Evolutionary conservation across 345 rosid species (phyloP).

Genomic region (Rhodamnia argentea): DNA sequence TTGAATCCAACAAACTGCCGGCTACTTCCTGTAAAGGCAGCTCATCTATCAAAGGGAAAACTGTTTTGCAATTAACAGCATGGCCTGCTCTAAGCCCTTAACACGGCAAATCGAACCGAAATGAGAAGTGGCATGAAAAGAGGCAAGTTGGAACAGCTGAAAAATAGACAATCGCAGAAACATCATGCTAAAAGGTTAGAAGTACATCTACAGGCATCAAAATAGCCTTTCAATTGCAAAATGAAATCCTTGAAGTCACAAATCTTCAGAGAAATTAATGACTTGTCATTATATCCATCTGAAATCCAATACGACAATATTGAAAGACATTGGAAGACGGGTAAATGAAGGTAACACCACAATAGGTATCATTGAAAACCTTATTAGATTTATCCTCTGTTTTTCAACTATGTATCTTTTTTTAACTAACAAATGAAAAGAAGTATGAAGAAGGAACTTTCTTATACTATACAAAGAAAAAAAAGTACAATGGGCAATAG

Average conservation of each 20-base stretch:
- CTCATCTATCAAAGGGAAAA: background rate
- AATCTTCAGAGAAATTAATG: background rate
- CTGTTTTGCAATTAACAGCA: background rate
- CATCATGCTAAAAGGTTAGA: background rate
- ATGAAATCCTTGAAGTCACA: background rate
- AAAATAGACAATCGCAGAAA: background rate
- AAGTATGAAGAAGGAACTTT: background rate
- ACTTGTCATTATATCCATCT: background rate
- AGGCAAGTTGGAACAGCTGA: background rate
- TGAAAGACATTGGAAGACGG: background rate
- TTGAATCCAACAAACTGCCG: constrained; percentile 78
- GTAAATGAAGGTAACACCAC: background rate
- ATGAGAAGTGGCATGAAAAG: background rate
- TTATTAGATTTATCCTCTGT: background rate
- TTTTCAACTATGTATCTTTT: background rate
- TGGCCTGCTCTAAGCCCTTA: background rate
- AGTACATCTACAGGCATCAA: background rate
- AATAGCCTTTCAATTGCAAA: background rate
- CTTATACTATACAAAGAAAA: background rate
- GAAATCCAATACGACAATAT: background rate
- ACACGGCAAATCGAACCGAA: background rate
- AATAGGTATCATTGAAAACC: background rate
- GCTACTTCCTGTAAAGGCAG: constrained; percentile 61
- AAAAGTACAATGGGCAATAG: background rate
- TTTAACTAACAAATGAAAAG: background rate